These are phyloP conservation scores for Solanum rostratum DNA, from an alignment of 257 asterid genomes.

Conservation along the genomic window DNA sequence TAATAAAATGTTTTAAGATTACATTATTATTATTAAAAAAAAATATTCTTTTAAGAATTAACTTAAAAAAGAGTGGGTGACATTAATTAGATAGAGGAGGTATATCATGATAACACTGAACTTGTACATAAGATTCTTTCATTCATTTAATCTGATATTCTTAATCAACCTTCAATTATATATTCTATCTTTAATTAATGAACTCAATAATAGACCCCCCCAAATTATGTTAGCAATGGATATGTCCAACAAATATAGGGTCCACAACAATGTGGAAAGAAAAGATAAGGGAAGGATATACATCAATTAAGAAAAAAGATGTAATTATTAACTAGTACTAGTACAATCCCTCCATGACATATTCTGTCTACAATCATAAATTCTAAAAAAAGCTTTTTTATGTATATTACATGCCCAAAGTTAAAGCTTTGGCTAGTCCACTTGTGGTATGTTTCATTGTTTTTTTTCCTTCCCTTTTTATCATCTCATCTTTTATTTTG, in stretches of 20 bases:
- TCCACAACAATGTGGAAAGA: slow-evolving; percentile 19
- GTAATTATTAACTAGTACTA: not conserved
- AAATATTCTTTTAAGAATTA: not conserved
- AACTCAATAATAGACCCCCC: not conserved
- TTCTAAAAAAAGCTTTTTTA: slow-evolving; percentile 2
- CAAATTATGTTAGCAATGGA: not conserved
- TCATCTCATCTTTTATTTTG: slow-evolving; percentile 1
- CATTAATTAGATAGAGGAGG: not conserved
- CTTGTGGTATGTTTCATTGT: not conserved
- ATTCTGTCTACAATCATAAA: slow-evolving; percentile 13
- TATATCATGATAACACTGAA: not conserved
- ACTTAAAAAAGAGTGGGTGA: not conserved
- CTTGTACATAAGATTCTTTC: not conserved
- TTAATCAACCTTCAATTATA: not conserved
- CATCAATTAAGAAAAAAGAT: slow-evolving; percentile 7
- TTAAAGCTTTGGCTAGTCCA: slow-evolving; percentile 16
- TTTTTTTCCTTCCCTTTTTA: not conserved
- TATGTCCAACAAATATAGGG: slow-evolving; percentile 2
- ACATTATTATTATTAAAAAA: not conserved
- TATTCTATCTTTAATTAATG: not conserved
- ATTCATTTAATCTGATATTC: not conserved
- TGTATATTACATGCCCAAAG: slow-evolving; percentile 12
- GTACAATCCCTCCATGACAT: not conserved
- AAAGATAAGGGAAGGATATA: not conserved
- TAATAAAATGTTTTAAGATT: not conserved